phyloP scores from a whole-genome alignment of 1,139 yeast species.

The Saccharomyces hybrid region DNA sequence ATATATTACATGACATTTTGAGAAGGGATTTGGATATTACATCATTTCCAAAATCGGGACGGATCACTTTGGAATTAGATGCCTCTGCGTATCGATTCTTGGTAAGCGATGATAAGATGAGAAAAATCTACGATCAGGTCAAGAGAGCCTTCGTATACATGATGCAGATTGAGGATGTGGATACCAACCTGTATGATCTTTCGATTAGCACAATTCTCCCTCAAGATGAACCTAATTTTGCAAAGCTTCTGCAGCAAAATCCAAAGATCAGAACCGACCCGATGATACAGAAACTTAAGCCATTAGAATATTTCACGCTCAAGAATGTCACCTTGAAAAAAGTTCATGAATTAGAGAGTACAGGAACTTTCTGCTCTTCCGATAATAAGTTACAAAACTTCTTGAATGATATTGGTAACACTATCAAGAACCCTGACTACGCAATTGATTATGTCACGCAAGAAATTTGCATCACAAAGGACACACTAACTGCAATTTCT shows the following conservation, averaged over 20 bases:
- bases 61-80: slow-evolving; percentile 37
- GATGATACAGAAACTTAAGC: slow-evolving; percentile 46
- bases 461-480: slow-evolving; percentile 54
- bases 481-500: slow-evolving; percentile 39
- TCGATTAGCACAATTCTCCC: slow-evolving; percentile 65
- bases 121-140: slow-evolving; percentile 63
- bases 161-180: slow-evolving; percentile 63
- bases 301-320: slow-evolving; percentile 61
- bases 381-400: slow-evolving; percentile 67
- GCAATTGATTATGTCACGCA: slow-evolving; percentile 55
- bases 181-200: slow-evolving; percentile 63
- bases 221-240: slow-evolving; percentile 58
- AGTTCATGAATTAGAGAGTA: slow-evolving; percentile 64
- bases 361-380: slow-evolving; percentile 57
- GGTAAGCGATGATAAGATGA: slow-evolving; percentile 37
- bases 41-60: slow-evolving; percentile 14
- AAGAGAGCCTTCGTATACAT: slow-evolving; percentile 76
- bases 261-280: slow-evolving; percentile 22
- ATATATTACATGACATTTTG: slow-evolving; percentile 22
- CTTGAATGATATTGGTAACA: slow-evolving; percentile 75
- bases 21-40: slow-evolving; percentile 10
- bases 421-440: slow-evolving; percentile 71
- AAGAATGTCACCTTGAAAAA: slow-evolving; percentile 72
- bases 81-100: slow-evolving; percentile 41
- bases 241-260: slow-evolving; percentile 39